Percentiles rank a stretch among this genome's conserved stretches.
These are phyloP conservation scores for Passalora sequoiae DNA, from an alignment of 2,329 filamentous ascomycete genomes.

Conservation along the genomic window DNA sequence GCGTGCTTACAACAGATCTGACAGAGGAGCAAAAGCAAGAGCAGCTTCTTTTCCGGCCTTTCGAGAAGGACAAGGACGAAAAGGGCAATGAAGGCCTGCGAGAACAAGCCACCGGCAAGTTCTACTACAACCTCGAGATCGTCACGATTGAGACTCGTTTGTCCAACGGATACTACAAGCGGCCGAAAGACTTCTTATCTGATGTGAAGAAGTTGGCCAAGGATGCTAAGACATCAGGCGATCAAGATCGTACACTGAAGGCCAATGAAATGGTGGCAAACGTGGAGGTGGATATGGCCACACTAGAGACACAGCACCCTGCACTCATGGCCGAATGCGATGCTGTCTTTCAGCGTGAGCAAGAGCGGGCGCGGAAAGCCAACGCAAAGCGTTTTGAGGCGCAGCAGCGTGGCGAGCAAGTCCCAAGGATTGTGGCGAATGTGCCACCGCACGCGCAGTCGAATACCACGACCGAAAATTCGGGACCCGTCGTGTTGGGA, in stretches of 20 bases:
- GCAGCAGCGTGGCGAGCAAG: slow-evolving; percentile 54
- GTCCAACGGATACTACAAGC: slow-evolving; percentile 92
- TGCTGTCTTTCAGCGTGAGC: slow-evolving; percentile 68
- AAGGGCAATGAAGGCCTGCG: slow-evolving; percentile 71
- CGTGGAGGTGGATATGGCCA: slow-evolving; percentile 85
- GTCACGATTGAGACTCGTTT: slow-evolving; percentile 92
- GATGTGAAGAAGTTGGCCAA: slow-evolving; percentile 82
- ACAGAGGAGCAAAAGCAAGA: slow-evolving; percentile 50
- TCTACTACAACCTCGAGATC: slow-evolving; percentile 92
- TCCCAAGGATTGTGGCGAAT: slow-evolving; percentile 38
- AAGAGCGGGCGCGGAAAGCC: slow-evolving; percentile 55
- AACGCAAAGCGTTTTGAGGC: slow-evolving; percentile 52
- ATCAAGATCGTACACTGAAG: slow-evolving; percentile 75
- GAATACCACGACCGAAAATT: slow-evolving; percentile 40
- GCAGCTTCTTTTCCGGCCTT: slow-evolving; percentile 62
- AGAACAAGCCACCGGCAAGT: slow-evolving; percentile 71
- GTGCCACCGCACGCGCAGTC: slow-evolving; percentile 39
- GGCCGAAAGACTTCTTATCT: slow-evolving; percentile 79
- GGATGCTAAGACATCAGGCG: slow-evolving; percentile 76
- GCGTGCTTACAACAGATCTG: slow-evolving; percentile 56
- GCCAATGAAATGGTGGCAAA: slow-evolving; percentile 89
- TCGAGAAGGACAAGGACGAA: slow-evolving; percentile 71
- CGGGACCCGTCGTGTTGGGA: slow-evolving; percentile 52
- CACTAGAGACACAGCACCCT: slow-evolving; percentile 62
- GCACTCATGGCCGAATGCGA: slow-evolving; percentile 69